Base-by-base conservation (phyloP, 1,139 yeast genomes). In the Pichia sp. region DNA sequence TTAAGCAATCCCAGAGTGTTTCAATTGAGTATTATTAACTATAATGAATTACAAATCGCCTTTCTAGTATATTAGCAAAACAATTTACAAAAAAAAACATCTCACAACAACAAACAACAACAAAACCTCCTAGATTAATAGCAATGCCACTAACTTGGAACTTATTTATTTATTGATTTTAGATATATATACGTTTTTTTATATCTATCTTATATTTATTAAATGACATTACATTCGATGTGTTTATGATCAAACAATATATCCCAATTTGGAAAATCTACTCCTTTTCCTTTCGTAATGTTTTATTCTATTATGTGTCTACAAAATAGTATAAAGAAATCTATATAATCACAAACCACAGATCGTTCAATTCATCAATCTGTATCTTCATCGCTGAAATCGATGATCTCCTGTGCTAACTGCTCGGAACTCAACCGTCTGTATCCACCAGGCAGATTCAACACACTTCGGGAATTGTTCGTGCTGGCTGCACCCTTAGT, bases 361-460 rank as follows among this genome's bases (percentile, higher is more conserved):
- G 24, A 10, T 30, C 15, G 22, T 24, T 31, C 20, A 14, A 15
- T n/a, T 20, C 17, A 5, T 35, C 20, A 18, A 33, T 24, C 24
- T 7, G 9, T 21, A 12, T 45, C 48, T 15, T 53, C 56, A 39
- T 57, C 59, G 40, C 58, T 56, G 17, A 57, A 50, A 42, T 55
- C 52, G 28, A 57, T 37, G 20, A 55, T 54, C 32, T 57, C 59
- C 34, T 57, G 55, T 11, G 44, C 35, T 33, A 57, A 33, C 38
- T 56, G 59, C 18, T 53, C 59, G 12, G 54, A 42, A 30, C 56
- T 51, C 32, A 56, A 39, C 20, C 45, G 43, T 30, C 45, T 28
- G 21, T 48, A 36, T 11, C 40, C 28, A 32, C 42, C 39, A 22
- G 32, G 32, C 21, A 45, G 9, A 15, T 31, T 37, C 18, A 38